Conservation (phyloP, 768 basidiomycete species). For the Russula sp. region DNA sequence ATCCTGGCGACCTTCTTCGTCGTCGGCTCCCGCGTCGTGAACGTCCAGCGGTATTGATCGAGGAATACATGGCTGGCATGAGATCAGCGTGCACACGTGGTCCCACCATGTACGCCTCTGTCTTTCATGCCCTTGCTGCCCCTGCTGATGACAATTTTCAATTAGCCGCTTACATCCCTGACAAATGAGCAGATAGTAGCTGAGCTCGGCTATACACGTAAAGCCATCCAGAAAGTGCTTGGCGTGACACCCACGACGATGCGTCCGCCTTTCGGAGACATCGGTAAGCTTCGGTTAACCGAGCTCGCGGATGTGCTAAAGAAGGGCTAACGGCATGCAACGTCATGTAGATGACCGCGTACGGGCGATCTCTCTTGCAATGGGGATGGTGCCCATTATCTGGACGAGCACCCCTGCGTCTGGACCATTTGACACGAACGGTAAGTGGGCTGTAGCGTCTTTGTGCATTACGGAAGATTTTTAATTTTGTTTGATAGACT, state of each 20-base stretch:
- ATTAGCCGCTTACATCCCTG: constrained; percentile 60
- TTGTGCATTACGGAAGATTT: background rate
- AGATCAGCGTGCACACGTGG: constrained; percentile 89
- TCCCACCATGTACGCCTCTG: constrained; percentile 59
- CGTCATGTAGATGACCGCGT: constrained; percentile 75
- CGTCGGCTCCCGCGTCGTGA: constrained; percentile 79
- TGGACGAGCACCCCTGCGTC: constrained; percentile 70
- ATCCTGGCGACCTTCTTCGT: constrained; percentile 88
- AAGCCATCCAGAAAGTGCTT: constrained; percentile 72
- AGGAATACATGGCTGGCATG: constrained; percentile 81
- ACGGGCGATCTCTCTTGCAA: constrained; percentile 81
- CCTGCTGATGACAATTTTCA: constrained; percentile 31
- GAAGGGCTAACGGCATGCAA: constrained; percentile 14
- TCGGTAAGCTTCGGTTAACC: constrained; percentile 42
- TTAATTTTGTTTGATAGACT: constrained; percentile 48
- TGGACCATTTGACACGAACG: constrained; percentile 68
- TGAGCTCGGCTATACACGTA: constrained; percentile 89
- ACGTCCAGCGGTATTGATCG: constrained; percentile 66
- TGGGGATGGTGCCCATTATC: constrained; percentile 89
- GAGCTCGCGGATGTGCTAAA: background rate
- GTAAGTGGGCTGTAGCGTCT: constrained; percentile 37
- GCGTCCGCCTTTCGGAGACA: constrained; percentile 83
- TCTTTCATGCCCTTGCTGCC: constrained; percentile 27
- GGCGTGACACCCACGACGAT: constrained; percentile 76
- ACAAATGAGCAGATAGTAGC: constrained; percentile 86